These are phyloP conservation scores for Aspergillus sclerotialis DNA, from an alignment of 2,329 filamentous ascomycete species.

Conservation along the genomic window DNA sequence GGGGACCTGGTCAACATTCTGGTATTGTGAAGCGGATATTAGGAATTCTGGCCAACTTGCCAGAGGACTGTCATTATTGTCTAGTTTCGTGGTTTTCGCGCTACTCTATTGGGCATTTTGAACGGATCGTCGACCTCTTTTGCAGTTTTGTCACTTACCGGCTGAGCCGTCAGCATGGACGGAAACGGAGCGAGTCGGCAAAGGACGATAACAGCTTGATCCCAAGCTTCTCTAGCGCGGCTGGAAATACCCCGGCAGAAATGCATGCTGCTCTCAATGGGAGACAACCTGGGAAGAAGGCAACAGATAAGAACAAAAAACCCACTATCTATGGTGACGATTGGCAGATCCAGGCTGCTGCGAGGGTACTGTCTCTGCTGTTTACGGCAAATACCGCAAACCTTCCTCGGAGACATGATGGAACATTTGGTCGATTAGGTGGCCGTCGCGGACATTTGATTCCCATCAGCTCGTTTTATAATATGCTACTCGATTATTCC, in stretches of 20 bases:
- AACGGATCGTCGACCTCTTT: slow-evolving; percentile 67
- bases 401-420: slow-evolving; percentile 32
- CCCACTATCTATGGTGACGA: slow-evolving; percentile 66
- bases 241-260: slow-evolving; percentile 58
- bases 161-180: slow-evolving; percentile 63
- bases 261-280: slow-evolving; percentile 68
- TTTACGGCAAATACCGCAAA: slow-evolving; percentile 70
- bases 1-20: slow-evolving; percentile 64
- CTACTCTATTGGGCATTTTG: slow-evolving; percentile 60
- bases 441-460: slow-evolving; percentile 59
- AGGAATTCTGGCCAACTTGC: slow-evolving; percentile 69
- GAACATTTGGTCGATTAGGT: slow-evolving; percentile 22
- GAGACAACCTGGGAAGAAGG: slow-evolving; percentile 42
- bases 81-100: slow-evolving; percentile 72
- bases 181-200: slow-evolving; percentile 52
- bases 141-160: slow-evolving; percentile 76
- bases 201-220: slow-evolving; percentile 58
- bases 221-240: slow-evolving; percentile 62
- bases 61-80: slow-evolving; percentile 68
- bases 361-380: slow-evolving; percentile 70
- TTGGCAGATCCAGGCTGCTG: slow-evolving; percentile 80
- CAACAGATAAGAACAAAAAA: slow-evolving; percentile 45
- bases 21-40: slow-evolving; percentile 79
- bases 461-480: slow-evolving; percentile 80
- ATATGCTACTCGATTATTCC: slow-evolving; percentile 76